Base-by-base conservation (phyloP, 1,284 basidiomycete genomes). In the Dichomitus squalens region DNA sequence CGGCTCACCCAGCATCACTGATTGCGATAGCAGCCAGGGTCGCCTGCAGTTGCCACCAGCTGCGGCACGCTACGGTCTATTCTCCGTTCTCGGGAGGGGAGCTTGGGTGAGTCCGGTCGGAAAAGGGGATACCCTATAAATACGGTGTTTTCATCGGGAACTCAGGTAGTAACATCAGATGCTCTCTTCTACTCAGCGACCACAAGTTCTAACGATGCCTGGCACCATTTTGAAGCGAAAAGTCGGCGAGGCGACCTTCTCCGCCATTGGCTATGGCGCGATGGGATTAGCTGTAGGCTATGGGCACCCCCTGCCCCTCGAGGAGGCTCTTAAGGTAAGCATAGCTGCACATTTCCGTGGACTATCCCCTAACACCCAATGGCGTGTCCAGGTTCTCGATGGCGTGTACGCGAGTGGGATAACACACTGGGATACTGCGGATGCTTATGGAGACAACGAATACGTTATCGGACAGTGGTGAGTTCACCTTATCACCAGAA, bases 211-310 rank as follows among this genome's bases (percentile, higher is more conserved):
- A n/a, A 29, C 7, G 14, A 57, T 29, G 58, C 40, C 49, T 31
- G 11, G 6, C 40, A 14, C 49, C 25, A 52, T 62, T 11, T 60
- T 65, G 1, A 68, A 61, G 20, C 70, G 70, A 41, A 66, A 66
- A 38, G 66, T 72, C 27, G 66, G 68, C 20, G 39, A 55, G 7
- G 27, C 46, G 2, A 21, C 58, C 2, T 66, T 73, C 35, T 56
- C 64, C 20, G 66, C 68, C 31, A 67, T 72, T 20, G 70, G 70
- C 23, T 70, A 60, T 31, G 71, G 71, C 9, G 60, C 64, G 0
- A 71, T 72, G 70, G 66, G 69, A 8, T 49, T 72, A 8, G 64
- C 65, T n/a, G 59, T 59, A 2, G 61, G 50, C 53, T 72, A 72
- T 31, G 69, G 68, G n/a, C 47, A 49, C 8, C 25, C 52, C 11